Base-by-base conservation (phyloP, 805 yeast species). In the Candida parachauliodes region DNA sequence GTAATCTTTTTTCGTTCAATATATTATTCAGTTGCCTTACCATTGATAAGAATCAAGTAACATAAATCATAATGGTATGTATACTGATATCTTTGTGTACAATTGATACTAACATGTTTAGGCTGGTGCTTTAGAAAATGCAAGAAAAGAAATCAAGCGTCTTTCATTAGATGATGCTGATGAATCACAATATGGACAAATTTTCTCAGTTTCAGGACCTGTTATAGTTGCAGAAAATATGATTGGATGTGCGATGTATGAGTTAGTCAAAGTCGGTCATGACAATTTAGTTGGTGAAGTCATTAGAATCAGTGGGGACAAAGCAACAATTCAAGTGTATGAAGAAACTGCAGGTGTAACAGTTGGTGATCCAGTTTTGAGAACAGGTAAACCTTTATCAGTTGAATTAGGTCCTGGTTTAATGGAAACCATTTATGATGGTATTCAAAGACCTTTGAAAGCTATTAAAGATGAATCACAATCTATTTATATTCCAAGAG, bases 171-270 rank as follows among this genome's bases (percentile, higher is more conserved):
- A 86, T 54, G 72, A 64, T 48, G 71, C 70, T 37, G 73, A 68
- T 22, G 97, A 91, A 65, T 74, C 83, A 39, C 81, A 81, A 48
- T 87, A 86, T 62, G 98, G 96, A 40, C 81, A 76, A 50, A 85
- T 93, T 54, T 89, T 80, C 70, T 88, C 97, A 22, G 97, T 93
- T 34, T 89, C 98, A 15, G 98, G 98, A 56, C 98, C 98, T 19
- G 99, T 93, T 53, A 84, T 93, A 37, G 82, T 93, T 34, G 98
- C 98, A 34, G 98, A 93, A 68, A 84, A 93, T 72, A 88, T 93
- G 98, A 86, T 89, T 68, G 99, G 99, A 47, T 88, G 97, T 79
- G 97, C 98, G 54, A 93, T 93, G 99, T 91, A 93, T 76, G 99
- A 93, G 64, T 76, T 93, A 66, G 99, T 91, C 57, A 88, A 83